Evolutionary conservation across 805 yeast species (phyloP).

Genomic region (Vanderwaltozyma yarrowii): DNA sequence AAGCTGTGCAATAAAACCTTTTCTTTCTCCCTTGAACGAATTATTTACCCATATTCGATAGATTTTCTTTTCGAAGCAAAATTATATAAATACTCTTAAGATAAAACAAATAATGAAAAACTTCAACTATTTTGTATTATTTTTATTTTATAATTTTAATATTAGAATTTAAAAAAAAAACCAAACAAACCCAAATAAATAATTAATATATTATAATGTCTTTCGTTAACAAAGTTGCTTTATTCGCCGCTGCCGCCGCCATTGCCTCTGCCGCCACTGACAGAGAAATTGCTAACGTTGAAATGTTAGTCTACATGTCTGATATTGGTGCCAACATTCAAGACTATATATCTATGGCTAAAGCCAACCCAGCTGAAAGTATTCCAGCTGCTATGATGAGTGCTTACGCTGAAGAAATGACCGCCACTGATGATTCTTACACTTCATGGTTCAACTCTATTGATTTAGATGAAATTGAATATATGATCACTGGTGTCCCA

Average conservation of each 20-base stretch:
- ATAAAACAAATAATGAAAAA: too few relatives aligned
- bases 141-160: not conserved
- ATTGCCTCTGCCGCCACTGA: conserved; percentile 6
- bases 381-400: conserved; percentile 11
- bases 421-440: conserved; percentile 27
- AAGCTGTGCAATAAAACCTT: too few relatives aligned
- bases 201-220: not conserved
- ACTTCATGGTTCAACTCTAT: conserved; percentile 23
- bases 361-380: conserved; percentile 4
- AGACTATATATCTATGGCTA: conserved; percentile 8
- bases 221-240: conserved; percentile 2
- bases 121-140: not conserved
- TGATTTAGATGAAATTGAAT: conserved; percentile 18
- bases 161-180: not conserved
- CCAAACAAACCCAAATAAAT: not conserved
- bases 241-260: conserved; percentile 7
- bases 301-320: conserved; percentile 9
- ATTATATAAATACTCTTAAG: too few relatives aligned
- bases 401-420: conserved; percentile 12
- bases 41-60: too few relatives aligned
- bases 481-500: conserved; percentile 21
- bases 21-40: too few relatives aligned
- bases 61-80: too few relatives aligned
- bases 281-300: conserved; percentile 8
- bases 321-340: conserved; percentile 10